These are phyloP conservation scores for Aspergillus pseudoterreus DNA, from an alignment of 2,329 filamentous ascomycete species.

Conservation along the genomic window DNA sequence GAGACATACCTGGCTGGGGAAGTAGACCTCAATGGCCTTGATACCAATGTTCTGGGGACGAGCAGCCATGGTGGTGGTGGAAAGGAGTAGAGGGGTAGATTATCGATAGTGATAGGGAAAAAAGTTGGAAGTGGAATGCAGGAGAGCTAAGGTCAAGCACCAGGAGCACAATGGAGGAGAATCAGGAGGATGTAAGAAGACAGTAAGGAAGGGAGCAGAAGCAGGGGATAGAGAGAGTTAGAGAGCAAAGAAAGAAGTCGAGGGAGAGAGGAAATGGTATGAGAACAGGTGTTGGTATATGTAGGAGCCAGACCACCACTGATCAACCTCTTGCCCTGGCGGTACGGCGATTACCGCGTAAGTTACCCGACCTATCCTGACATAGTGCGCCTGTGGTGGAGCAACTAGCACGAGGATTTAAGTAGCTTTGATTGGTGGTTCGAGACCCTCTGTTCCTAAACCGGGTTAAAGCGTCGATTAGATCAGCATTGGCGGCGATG, in stretches of 20 bases:
- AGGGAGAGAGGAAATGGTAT: slow-evolving; percentile 7
- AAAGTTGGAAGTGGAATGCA: not conserved
- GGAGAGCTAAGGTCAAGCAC: slow-evolving; percentile 1
- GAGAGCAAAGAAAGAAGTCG: slow-evolving; percentile 7
- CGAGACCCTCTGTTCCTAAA: not conserved
- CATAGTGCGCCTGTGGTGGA: not conserved
- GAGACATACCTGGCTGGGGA: slow-evolving; percentile 73
- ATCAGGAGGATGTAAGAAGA: slow-evolving; percentile 5
- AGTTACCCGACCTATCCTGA: not conserved
- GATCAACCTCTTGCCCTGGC: slow-evolving; percentile 7
- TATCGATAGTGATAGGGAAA: slow-evolving; percentile 6
- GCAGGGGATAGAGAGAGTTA: slow-evolving; percentile 9
- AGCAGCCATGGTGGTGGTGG: slow-evolving; percentile 58
- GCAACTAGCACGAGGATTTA: not conserved
- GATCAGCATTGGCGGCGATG: slow-evolving; percentile 1
- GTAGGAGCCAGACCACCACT: slow-evolving; percentile 2
- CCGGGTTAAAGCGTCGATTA: slow-evolving; percentile 1
- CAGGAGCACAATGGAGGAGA: not conserved
- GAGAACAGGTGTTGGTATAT: slow-evolving; percentile 13
- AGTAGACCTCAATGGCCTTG: slow-evolving; percentile 89
- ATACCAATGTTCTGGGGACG: slow-evolving; percentile 86
- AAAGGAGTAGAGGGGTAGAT: slow-evolving; percentile 6
- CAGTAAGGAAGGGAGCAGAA: slow-evolving; percentile 2
- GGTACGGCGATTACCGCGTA: not conserved
- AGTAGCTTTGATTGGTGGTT: not conserved